Base-by-base conservation (phyloP, 2,329 filamentous ascomycete species). In the Penicillium sp. region DNA sequence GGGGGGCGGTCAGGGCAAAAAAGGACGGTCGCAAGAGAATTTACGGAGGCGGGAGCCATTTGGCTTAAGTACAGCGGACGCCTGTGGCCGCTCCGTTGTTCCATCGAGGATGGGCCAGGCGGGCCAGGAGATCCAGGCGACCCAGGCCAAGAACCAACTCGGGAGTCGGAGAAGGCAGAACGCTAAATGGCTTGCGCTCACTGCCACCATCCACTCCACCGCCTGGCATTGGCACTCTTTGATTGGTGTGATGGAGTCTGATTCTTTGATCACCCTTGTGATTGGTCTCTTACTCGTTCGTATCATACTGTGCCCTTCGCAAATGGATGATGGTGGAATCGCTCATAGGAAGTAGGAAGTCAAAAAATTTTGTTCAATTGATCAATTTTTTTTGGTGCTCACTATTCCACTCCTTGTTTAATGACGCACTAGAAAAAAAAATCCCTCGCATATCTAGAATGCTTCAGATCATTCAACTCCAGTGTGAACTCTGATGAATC, bases 41-140 rank as follows among this genome's bases (percentile, higher is more conserved):
- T 41, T 49, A 50, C 51, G 50, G 54, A 43, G 52, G 57, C 56
- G 56, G 56, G 55, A 50, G 54, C 53, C 49, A 56, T 55, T 59
- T 55, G 57, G 53, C 57, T 60, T 60, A 60, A 60, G 57, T 60
- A 60, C 57, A 49, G 53, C 52, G 49, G 45, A 48, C 39, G 18
- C 18, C 18, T 18, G 25, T 42, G 51, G 47, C 44, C 55, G 38
- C 36, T 39, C 12, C 41, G 26, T 9, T 34, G 40, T 47, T 43
- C 39, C 47, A 47, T 32, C 29, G 46, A 18, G 18, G 18, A 18
- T 18, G 18, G 44, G 54, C 52, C 13, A 41, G 25, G 25, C 6
- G 39, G 26, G 13, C 39, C 39, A 40, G 13, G 28, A 24, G 29
- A 18, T 18, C 18, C 18, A 34, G 18, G 29, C 18, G 13, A 38